phyloP scores from a whole-genome alignment of 495 filamentous ascomycete genomes.

The Amphirosellinia nigrospora region DNA sequence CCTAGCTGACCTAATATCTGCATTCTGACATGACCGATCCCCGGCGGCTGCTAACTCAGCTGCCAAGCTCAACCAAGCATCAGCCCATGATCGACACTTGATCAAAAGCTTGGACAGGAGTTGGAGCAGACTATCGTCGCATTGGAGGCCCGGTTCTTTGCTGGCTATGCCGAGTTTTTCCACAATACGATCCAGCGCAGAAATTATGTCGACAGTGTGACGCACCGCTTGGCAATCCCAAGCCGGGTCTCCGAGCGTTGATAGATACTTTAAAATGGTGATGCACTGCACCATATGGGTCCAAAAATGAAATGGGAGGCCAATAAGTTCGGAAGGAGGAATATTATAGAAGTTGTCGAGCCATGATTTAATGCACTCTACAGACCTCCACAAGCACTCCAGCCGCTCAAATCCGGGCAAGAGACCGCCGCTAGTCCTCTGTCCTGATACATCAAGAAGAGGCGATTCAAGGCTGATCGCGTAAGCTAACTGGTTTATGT shows the following conservation, averaged over 20 bases:
- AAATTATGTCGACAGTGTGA: slow-evolving; percentile 41
- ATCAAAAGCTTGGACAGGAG: slow-evolving; percentile 38
- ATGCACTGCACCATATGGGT: slow-evolving; percentile 45
- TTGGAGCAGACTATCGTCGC: slow-evolving; percentile 40
- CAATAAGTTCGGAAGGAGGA: slow-evolving; percentile 31
- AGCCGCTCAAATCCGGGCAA: slow-evolving; percentile 43
- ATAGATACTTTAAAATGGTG: slow-evolving; percentile 47
- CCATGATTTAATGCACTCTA: slow-evolving; percentile 45
- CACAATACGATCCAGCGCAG: slow-evolving; percentile 39
- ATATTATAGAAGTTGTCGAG: slow-evolving; percentile 43
- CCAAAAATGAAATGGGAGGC: slow-evolving; percentile 46
- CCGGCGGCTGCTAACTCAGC: neutral
- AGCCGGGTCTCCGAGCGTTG: slow-evolving; percentile 46
- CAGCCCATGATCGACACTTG: slow-evolving; percentile 36
- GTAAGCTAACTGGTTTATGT: slow-evolving; percentile 43
- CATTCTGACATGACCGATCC: neutral
- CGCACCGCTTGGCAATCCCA: slow-evolving; percentile 49
- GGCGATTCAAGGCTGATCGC: slow-evolving; percentile 32
- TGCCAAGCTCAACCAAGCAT: slow-evolving; percentile 2
- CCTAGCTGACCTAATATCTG: neutral
- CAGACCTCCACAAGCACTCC: slow-evolving; percentile 44
- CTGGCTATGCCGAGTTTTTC: neutral
- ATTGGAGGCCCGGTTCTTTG: slow-evolving; percentile 24
- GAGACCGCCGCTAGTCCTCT: neutral
- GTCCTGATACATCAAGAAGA: slow-evolving; percentile 24